Conservation (phyloP, 2,329 filamentous ascomycete genomes). For the Chaetomiaceae sp. region DNA sequence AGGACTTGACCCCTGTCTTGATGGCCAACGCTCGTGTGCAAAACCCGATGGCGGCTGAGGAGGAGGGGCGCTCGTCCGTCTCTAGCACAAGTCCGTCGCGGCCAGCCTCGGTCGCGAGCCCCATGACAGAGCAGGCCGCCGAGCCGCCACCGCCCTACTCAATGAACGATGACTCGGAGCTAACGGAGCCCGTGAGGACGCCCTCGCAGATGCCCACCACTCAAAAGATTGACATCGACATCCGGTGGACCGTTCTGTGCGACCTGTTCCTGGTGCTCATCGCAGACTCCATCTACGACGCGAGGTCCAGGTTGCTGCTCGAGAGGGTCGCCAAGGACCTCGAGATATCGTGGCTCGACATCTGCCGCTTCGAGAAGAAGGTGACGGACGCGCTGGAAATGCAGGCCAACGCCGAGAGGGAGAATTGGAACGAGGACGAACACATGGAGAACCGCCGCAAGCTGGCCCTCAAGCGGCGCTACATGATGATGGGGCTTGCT, state of each 20-base stretch:
- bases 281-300: slow-evolving; percentile 89
- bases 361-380: slow-evolving; percentile 93
- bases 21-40: slow-evolving; percentile 91
- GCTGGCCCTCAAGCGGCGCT: slow-evolving; percentile 72
- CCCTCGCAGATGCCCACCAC: slow-evolving; percentile 78
- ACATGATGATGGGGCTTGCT: slow-evolving; percentile 93
- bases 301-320: slow-evolving; percentile 77
- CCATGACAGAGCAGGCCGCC: slow-evolving; percentile 43
- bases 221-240: slow-evolving; percentile 86
- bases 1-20: slow-evolving; percentile 76
- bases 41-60: slow-evolving; percentile 72
- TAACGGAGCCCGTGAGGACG: slow-evolving; percentile 74
- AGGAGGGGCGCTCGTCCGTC: slow-evolving; percentile 20
- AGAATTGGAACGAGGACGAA: slow-evolving; percentile 96
- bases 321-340: slow-evolving; percentile 79
- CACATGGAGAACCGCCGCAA: slow-evolving; percentile 87
- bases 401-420: slow-evolving; percentile 89
- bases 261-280: slow-evolving; percentile 95
- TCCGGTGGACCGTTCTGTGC: slow-evolving; percentile 94
- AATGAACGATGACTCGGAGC: slow-evolving; percentile 64
- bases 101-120: slow-evolving; percentile 26
- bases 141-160: slow-evolving; percentile 57
- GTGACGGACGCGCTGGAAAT: slow-evolving; percentile 96
- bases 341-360: slow-evolving; percentile 83
- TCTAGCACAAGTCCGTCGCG: slow-evolving; percentile 28